Conservation (phyloP, 164 flowering plant species). For the Vitis amurensis region DNA sequence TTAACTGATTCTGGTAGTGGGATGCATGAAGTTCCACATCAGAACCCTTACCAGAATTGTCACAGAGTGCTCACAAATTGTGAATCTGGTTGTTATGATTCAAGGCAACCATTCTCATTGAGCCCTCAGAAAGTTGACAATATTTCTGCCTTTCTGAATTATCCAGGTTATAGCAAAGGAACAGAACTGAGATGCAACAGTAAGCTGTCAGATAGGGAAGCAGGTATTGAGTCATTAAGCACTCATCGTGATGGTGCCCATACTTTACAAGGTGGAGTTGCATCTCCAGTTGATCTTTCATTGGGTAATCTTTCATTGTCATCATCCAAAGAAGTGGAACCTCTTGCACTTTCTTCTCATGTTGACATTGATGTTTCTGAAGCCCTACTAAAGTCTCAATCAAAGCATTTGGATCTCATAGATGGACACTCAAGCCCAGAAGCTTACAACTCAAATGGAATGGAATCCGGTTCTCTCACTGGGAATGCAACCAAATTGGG, state of each 20-base stretch:
- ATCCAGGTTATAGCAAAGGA: neutral
- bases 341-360: conserved; percentile 7
- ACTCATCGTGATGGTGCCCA: neutral
- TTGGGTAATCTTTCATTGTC: conserved; percentile 19
- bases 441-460: conserved; percentile 7
- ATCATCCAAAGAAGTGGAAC: conserved; percentile 16
- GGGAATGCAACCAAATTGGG: conserved; percentile 4
- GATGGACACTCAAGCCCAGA: conserved; percentile 13
- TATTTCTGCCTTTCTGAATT: neutral
- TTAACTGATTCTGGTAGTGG: neutral
- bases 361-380: conserved; percentile 8
- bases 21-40: conserved; percentile 5
- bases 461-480: neutral
- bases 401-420: conserved; percentile 6
- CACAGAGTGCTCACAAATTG: neutral
- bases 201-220: conserved; percentile 1
- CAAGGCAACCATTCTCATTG: neutral
- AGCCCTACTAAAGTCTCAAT: conserved; percentile 5
- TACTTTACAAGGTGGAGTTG: neutral
- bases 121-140: neutral
- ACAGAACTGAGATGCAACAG: neutral
- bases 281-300: conserved; percentile 21
- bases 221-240: neutral
- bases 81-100: neutral
- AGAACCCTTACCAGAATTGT: neutral